These are phyloP conservation scores for Myochromella boudieri DNA, from an alignment of 768 basidiomycete genomes.

Conservation along the genomic window DNA sequence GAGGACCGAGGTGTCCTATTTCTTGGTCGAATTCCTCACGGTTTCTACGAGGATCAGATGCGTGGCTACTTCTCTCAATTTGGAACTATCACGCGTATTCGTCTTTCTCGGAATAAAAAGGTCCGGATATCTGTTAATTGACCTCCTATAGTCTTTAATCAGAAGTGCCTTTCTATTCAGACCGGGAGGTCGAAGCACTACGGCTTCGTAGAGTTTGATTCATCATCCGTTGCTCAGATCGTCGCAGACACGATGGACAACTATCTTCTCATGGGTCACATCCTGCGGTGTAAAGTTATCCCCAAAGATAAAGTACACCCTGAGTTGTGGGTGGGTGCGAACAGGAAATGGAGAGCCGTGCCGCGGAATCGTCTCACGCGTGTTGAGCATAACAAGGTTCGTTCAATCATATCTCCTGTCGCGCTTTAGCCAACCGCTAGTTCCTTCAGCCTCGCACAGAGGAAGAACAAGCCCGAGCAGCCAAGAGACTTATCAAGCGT, in stretches of 20 bases:
- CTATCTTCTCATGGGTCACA: conserved; percentile 93
- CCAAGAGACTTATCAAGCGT: conserved; percentile 70
- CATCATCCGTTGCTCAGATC: conserved; percentile 86
- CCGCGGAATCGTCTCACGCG: conserved; percentile 73
- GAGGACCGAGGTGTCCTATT: conserved; percentile 82
- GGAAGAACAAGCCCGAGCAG: conserved; percentile 62
- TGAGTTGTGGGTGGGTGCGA: conserved; percentile 95
- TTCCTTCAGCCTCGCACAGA: conserved; percentile 69
- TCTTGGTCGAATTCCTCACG: conserved; percentile 91
- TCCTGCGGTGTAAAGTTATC: conserved; percentile 87
- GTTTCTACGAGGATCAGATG: conserved; percentile 96
- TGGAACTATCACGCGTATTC: conserved; percentile 82
- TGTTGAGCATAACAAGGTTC: conserved; percentile 81
- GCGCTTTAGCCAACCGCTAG: no score
- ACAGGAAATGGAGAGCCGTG: conserved; percentile 82
- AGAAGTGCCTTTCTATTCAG: conserved; percentile 36
- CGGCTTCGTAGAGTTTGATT: conserved; percentile 93
- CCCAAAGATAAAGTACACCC: conserved; percentile 91
- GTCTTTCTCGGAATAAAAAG: conserved; percentile 93
- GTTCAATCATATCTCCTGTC: no score
- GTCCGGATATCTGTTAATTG: conserved; percentile 32
- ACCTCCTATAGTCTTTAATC: background rate
- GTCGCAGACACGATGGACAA: conserved; percentile 99
- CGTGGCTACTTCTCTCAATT: conserved; percentile 94
- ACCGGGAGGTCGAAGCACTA: conserved; percentile 97